A percentile compares a stretch with the other conserved stretches of the same genome.
Conservation (phyloP, 2,329 filamentous ascomycete species). For the Trichoderma afroharzianum region DNA sequence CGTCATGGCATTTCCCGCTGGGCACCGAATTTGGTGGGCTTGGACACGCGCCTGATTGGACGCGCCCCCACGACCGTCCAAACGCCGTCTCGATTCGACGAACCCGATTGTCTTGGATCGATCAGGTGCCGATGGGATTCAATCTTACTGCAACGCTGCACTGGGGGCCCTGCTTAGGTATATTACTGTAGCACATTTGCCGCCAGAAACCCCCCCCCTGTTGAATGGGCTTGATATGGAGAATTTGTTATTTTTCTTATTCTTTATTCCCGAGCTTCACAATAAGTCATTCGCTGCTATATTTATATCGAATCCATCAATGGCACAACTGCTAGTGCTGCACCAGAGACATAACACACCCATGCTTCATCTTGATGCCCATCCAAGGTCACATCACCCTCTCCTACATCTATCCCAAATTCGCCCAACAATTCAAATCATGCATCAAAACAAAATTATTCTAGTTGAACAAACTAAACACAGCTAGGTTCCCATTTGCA, state of each 20-base stretch:
- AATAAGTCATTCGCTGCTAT: background rate
- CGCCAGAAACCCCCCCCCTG: background rate
- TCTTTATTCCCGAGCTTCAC: background rate
- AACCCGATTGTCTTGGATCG: background rate
- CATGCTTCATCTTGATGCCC: background rate
- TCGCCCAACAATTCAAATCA: background rate
- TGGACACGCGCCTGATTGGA: conserved; percentile 24
- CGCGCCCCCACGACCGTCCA: conserved; percentile 11
- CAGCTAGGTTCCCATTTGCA: background rate
- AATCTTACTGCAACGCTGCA: background rate
- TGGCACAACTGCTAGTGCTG: background rate
- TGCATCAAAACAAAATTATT: background rate
- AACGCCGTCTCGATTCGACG: conserved; percentile 6
- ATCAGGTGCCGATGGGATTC: conserved; percentile 4
- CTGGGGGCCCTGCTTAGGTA: background rate
- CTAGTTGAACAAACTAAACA: background rate
- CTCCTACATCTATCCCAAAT: background rate
- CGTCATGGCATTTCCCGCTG: background rate
- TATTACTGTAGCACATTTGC: background rate
- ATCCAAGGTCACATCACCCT: background rate
- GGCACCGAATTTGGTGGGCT: background rate
- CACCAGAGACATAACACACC: background rate
- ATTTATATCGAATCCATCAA: background rate
- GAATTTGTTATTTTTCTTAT: background rate
- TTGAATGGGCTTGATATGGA: background rate